A percentile compares a stretch with the other conserved stretches of the same genome.
These are phyloP conservation scores for Acacia melanoxylon DNA, from an alignment of 306 rosid genomes.

Conservation along the genomic window DNA sequence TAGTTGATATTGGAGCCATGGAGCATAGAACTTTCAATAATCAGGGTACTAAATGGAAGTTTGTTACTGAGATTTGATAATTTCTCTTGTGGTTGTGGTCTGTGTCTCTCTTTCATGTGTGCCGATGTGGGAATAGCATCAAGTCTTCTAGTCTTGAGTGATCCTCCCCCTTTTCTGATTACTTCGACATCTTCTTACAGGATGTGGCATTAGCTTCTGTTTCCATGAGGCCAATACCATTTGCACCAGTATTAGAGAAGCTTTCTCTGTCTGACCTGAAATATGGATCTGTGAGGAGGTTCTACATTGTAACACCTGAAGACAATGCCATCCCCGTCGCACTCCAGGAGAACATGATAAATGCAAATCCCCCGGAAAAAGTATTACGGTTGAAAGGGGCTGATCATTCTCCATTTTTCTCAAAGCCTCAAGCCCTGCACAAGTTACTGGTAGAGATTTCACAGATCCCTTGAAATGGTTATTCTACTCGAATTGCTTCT, in stretches of 20 bases:
- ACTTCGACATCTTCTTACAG: slow-evolving; percentile 44
- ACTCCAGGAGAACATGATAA: slow-evolving; percentile 78
- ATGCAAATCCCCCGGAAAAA: slow-evolving; percentile 73
- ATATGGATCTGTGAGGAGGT: slow-evolving; percentile 80
- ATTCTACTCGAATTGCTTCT: slow-evolving; percentile 28
- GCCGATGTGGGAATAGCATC: not conserved
- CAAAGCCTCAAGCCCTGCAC: slow-evolving; percentile 96
- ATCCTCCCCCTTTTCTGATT: slow-evolving; percentile 10
- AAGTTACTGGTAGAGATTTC: slow-evolving; percentile 88
- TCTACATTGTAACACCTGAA: slow-evolving; percentile 77
- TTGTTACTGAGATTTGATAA: not conserved
- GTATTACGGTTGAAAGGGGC: slow-evolving; percentile 80
- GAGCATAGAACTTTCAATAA: not conserved
- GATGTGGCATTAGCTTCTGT: slow-evolving; percentile 93
- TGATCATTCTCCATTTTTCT: slow-evolving; percentile 97
- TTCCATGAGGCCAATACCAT: slow-evolving; percentile 89
- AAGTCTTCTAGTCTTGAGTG: not conserved
- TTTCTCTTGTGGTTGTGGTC: not conserved
- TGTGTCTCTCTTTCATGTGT: not conserved
- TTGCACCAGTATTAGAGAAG: slow-evolving; percentile 86
- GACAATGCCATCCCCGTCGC: slow-evolving; percentile 81
- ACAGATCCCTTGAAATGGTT: slow-evolving; percentile 41
- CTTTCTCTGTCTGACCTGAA: slow-evolving; percentile 67
- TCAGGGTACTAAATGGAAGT: not conserved
- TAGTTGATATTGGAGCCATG: not conserved